Percentiles rank a stretch among this genome's conserved stretches.
phyloP scores from a whole-genome alignment of 1,139 yeast genomes.

The Pichia sp. region DNA sequence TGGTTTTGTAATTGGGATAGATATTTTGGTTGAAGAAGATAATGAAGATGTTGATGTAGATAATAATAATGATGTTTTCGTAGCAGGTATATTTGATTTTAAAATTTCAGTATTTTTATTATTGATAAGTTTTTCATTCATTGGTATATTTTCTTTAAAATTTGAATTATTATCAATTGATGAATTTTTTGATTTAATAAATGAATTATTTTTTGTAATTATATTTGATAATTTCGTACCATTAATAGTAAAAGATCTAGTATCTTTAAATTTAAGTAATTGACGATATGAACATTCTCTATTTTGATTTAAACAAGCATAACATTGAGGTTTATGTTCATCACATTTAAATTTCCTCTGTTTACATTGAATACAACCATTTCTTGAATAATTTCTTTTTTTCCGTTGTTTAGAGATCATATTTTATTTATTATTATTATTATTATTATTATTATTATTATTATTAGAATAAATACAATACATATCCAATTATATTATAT shows the following conservation, averaged over 20 bases:
- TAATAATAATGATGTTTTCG: too few relatives aligned
- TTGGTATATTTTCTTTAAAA: too few relatives aligned
- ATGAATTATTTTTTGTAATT: background rate
- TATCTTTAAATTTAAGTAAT: constrained; percentile 31
- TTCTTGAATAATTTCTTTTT: constrained; percentile 49
- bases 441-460: too few relatives aligned
- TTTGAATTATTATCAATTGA: too few relatives aligned
- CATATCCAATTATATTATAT: too few relatives aligned
- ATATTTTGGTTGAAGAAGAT: background rate
- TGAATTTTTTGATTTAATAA: too few relatives aligned
- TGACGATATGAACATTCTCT: constrained; percentile 43
- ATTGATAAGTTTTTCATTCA: too few relatives aligned
- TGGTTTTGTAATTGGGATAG: constrained; percentile 3
- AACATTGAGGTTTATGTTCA: constrained; percentile 52
- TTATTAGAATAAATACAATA: too few relatives aligned
- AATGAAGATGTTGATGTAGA: too few relatives aligned
- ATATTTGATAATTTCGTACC: constrained; percentile 9
- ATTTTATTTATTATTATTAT: too few relatives aligned
- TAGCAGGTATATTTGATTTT: too few relatives aligned
- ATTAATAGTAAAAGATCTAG: constrained; percentile 27
- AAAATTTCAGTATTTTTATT: too few relatives aligned
- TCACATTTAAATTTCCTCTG: constrained; percentile 60
- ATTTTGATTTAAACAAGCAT: constrained; percentile 48
- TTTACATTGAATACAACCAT: constrained; percentile 61
- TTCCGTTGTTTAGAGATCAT: constrained; percentile 19